phyloP scores from a whole-genome alignment of 2,329 filamentous ascomycete genomes.

The Fusarium sp. region DNA sequence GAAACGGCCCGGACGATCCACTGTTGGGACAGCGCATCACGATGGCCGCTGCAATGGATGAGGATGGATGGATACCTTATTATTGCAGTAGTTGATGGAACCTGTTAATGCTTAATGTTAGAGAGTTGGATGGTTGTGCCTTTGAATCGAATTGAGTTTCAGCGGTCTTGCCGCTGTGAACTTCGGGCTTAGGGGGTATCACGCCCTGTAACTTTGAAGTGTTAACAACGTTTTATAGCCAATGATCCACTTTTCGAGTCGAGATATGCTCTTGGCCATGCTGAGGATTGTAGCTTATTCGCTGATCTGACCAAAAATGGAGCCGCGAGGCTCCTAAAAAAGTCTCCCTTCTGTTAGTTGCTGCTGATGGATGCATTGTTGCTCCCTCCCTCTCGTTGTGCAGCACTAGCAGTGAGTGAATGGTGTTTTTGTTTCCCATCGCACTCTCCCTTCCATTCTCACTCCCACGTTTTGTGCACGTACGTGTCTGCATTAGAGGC shows the following conservation, averaged over 20 bases:
- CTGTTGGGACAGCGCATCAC: slow-evolving; percentile 25
- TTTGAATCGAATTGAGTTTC: slow-evolving; percentile 21
- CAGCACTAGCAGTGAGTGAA: not conserved
- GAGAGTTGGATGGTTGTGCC: slow-evolving; percentile 1
- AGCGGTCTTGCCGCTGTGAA: slow-evolving; percentile 13
- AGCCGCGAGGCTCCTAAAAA: not conserved
- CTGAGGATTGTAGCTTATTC: slow-evolving; percentile 5
- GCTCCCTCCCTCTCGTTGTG: slow-evolving; percentile 17
- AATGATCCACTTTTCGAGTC: not conserved
- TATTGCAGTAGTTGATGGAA: not conserved
- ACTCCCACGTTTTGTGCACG: slow-evolving; percentile 25
- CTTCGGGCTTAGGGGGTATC: slow-evolving; percentile 12
- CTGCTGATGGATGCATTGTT: slow-evolving; percentile 26
- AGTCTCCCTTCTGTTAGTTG: slow-evolving; percentile 8
- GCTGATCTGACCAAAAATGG: not conserved
- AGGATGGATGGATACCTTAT: not conserved
- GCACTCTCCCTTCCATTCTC: slow-evolving; percentile 13
- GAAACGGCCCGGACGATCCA: slow-evolving; percentile 33
- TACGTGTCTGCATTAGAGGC: not conserved
- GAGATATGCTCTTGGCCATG: not conserved
- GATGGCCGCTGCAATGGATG: not conserved
- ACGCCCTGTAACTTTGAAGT: slow-evolving; percentile 6
- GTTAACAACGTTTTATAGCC: not conserved
- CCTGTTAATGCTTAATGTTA: slow-evolving; percentile 6
- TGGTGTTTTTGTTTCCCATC: slow-evolving; percentile 5